Conservation (phyloP, 176 grass and related monocot genomes). For the Cymbopogon citratus region DNA sequence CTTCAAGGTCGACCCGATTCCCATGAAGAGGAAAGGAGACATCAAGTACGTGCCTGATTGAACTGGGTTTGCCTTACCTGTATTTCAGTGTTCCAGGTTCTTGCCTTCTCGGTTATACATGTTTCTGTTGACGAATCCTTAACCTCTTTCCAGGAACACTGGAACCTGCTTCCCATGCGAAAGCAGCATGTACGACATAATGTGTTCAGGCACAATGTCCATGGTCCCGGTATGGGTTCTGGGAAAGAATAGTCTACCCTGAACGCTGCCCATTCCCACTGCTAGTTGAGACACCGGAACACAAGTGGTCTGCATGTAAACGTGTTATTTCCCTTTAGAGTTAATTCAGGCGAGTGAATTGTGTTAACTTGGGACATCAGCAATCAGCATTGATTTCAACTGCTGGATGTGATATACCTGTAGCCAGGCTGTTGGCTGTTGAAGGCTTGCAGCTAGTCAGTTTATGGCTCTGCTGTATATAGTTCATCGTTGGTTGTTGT, state of each 20-base stretch:
- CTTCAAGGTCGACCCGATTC: not conserved
- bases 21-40: not conserved
- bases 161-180: not conserved
- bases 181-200: not conserved
- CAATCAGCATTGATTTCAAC: not conserved
- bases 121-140: not conserved
- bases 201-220: not conserved
- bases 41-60: not conserved
- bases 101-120: not conserved
- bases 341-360: not conserved
- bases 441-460: not conserved
- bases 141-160: not conserved
- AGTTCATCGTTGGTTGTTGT: not conserved
- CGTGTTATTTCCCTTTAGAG: not conserved
- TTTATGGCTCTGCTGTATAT: not conserved
- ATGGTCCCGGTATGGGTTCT: not conserved
- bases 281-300: not conserved
- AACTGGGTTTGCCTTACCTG: not conserved
- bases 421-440: not conserved
- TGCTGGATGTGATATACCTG: not conserved
- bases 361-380: not conserved
- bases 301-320: not conserved
- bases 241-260: not conserved
- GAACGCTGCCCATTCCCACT: not conserved
- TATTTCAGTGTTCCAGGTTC: not conserved